Evolutionary conservation across 1,284 basidiomycete species (phyloP).

Genomic region (Leccinum insigne): DNA sequence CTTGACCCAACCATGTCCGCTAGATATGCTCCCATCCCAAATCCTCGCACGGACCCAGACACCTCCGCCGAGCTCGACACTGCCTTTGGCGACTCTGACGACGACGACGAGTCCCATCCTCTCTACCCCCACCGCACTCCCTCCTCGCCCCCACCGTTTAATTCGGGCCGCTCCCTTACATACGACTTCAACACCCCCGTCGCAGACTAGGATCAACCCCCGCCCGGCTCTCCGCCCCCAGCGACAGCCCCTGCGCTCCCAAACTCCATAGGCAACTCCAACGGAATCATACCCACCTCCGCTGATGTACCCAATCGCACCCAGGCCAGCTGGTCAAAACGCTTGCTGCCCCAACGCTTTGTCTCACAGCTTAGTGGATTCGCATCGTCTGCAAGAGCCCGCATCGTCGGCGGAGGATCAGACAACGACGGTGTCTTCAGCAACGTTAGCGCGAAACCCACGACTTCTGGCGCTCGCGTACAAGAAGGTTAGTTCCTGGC

Average conservation of each 20-base stretch:
- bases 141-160: conserved; percentile 25
- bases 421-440: conserved; percentile 95
- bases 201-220: conserved; percentile 76
- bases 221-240: conserved; percentile 82
- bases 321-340: conserved; percentile 50
- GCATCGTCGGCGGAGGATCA: conserved; percentile 67
- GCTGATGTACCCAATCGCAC: conserved; percentile 35
- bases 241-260: conserved; percentile 62
- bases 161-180: conserved; percentile 38
- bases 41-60: conserved; percentile 51
- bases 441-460: conserved; percentile 93
- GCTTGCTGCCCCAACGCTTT: conserved; percentile 56
- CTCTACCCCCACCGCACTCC: conserved; percentile 42
- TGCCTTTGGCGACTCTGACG: conserved; percentile 74
- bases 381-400: conserved; percentile 9
- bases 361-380: conserved; percentile 48
- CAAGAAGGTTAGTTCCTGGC: conserved; percentile 54
- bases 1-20: conserved; percentile 49
- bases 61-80: conserved; percentile 69
- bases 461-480: conserved; percentile 51
- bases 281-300: conserved; percentile 70
- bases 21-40: conserved; percentile 71
- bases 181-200: conserved; percentile 86
- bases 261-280: conserved; percentile 79
- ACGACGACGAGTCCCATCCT: conserved; percentile 62